Evolutionary conservation across 257 asterid species (phyloP).

Genomic region (Lycium ferocissimum): DNA sequence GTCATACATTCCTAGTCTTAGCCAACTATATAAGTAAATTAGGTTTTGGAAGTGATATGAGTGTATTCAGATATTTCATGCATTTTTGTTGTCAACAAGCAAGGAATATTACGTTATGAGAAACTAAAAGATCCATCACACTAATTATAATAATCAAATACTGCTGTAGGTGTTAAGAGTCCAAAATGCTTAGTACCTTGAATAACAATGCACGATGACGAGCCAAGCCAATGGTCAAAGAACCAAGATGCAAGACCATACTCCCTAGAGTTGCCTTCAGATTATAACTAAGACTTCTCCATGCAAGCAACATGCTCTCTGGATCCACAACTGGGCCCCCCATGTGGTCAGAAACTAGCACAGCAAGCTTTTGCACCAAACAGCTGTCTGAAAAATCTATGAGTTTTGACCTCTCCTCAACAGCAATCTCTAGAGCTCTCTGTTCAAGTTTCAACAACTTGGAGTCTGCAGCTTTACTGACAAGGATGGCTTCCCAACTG

Average conservation of each 20-base stretch:
- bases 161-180: constrained; percentile 1
- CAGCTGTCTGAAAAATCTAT: constrained; percentile 45
- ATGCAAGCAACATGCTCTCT: constrained; percentile 72
- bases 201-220: constrained; percentile 98
- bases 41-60: constrained; percentile 11
- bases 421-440: constrained; percentile 75
- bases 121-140: neutral
- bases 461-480: constrained; percentile 76
- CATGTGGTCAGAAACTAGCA: constrained; percentile 84
- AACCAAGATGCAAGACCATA: constrained; percentile 96
- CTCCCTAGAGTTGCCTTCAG: constrained; percentile 78
- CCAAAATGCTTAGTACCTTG: constrained; percentile 64
- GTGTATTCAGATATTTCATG: neutral
- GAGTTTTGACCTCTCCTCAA: constrained; percentile 54
- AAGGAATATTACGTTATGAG: neutral
- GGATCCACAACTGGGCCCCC: constrained; percentile 97
- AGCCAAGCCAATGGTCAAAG: constrained; percentile 85
- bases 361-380: constrained; percentile 75
- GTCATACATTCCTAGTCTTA: neutral
- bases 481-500: constrained; percentile 92
- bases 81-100: neutral
- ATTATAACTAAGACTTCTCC: constrained; percentile 70
- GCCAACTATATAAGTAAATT: neutral
- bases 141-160: constrained; percentile 13
- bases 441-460: constrained; percentile 80